Conservation (phyloP, 208 protist species). For the Plasmodiophora brassicae region DNA sequence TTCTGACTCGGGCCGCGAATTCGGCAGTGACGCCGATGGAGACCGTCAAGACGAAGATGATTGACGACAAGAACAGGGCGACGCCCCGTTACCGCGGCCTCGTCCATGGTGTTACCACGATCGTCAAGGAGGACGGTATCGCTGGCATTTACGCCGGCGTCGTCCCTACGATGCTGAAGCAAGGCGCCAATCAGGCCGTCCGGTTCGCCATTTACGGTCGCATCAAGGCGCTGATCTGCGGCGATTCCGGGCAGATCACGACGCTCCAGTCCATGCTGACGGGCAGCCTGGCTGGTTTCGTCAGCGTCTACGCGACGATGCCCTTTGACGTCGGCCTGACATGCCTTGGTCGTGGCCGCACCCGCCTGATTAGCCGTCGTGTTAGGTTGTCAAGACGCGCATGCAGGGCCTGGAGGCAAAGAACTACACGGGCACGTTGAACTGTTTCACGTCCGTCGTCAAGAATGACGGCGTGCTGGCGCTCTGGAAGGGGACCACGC, state of each 20-base stretch:
- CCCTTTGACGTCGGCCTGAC: not conserved
- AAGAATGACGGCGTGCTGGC: conserved; percentile 2
- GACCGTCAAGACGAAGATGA: conserved; percentile 13
- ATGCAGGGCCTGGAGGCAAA: conserved; percentile 11
- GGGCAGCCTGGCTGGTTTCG: not conserved
- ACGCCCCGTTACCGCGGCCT: not conserved
- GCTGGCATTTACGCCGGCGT: not conserved
- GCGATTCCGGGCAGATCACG: not conserved
- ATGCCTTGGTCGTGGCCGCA: not conserved
- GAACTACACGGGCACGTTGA: not conserved
- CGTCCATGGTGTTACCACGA: not conserved
- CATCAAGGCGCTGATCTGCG: not conserved
- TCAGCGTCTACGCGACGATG: conserved; percentile 22
- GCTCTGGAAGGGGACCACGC: conserved; percentile 11
- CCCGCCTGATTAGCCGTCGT: not conserved
- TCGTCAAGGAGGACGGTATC: conserved; percentile 17
- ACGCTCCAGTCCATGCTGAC: not conserved
- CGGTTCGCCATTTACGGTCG: conserved; percentile 15
- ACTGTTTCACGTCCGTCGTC: conserved; percentile 13
- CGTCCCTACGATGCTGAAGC: conserved; percentile 26
- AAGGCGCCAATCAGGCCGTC: not conserved
- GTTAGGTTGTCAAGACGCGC: conserved; percentile 12
- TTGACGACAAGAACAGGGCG: not conserved
- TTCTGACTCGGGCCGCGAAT: not conserved
- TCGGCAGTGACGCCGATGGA: conserved; percentile 3